Conservation (phyloP, 108 stramenopile genomes). For the Nitzschia palea region DNA sequence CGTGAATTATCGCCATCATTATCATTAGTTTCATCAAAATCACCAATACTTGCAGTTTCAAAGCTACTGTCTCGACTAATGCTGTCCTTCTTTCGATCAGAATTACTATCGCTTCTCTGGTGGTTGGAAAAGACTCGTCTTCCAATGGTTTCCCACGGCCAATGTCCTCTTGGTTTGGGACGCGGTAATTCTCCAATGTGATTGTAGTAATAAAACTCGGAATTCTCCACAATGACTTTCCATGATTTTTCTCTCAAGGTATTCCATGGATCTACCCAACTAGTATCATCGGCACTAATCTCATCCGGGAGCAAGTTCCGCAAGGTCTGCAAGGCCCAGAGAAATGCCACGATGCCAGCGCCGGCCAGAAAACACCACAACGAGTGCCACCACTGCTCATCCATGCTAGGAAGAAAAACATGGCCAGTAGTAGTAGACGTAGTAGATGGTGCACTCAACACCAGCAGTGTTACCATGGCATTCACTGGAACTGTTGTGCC, state of each 20-base stretch:
- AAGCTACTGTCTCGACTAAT: neutral
- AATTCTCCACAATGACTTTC: constrained; percentile 2
- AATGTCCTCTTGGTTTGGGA: constrained; percentile 14
- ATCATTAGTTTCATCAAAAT: constrained; percentile 2
- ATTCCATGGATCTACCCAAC: constrained; percentile 37
- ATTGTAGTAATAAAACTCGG: constrained; percentile 1
- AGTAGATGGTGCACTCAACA: too few relatives aligned
- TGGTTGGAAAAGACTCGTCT: neutral
- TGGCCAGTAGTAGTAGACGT: too few relatives aligned
- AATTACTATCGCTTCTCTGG: neutral
- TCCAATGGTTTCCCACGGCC: constrained; percentile 47
- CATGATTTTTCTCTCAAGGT: constrained; percentile 3
- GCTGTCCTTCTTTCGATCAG: neutral
- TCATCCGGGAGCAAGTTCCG: constrained; percentile 9
- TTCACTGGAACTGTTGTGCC: too few relatives aligned
- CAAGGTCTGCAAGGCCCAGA: constrained; percentile 18
- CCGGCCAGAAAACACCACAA: constrained; percentile 18
- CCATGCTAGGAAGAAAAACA: too few relatives aligned
- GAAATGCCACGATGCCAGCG: constrained; percentile 20
- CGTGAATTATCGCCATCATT: too few relatives aligned
- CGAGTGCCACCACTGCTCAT: constrained; percentile 7
- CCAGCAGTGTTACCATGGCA: too few relatives aligned
- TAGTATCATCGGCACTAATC: constrained; percentile 16
- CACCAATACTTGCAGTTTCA: neutral
- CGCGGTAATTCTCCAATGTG: constrained; percentile 40